A percentile compares a stretch with the other conserved stretches of the same genome.
phyloP scores from a whole-genome alignment of 495 filamentous ascomycete genomes.

The Chaetomidium leptoderma region DNA sequence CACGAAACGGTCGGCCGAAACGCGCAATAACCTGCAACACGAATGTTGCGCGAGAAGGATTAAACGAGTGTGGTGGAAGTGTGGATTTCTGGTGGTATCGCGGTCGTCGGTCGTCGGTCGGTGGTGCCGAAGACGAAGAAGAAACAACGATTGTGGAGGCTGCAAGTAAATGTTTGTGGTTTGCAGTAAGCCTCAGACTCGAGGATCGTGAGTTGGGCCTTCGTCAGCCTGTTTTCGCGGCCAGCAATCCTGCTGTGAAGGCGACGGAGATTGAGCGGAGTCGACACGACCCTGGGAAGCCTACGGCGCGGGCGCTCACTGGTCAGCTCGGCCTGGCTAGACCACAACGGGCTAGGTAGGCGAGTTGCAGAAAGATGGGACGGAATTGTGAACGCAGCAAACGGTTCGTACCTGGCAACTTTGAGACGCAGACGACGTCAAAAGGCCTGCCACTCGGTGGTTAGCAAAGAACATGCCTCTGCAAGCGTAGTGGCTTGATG shows the following conservation, averaged over 20 bases:
- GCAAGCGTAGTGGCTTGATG: conserved; percentile 8
- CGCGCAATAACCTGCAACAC: no score
- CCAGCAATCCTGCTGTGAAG: conserved; percentile 1
- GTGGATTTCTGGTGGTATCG: not conserved
- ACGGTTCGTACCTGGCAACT: conserved; percentile 9
- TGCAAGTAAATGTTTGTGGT: not conserved
- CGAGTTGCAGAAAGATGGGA: conserved; percentile 13
- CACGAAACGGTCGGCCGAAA: conserved; percentile 17
- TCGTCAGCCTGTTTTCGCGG: conserved; percentile 14
- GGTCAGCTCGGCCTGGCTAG: conserved; percentile 5
- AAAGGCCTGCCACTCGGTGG: not conserved
- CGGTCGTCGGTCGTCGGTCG: not conserved
- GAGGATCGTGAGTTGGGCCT: conserved; percentile 13
- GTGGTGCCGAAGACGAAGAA: not conserved
- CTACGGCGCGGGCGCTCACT: not conserved
- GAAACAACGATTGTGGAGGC: not conserved
- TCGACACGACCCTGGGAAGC: not conserved
- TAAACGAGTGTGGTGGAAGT: conserved; percentile 12
- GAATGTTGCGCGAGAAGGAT: not conserved
- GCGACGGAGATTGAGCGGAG: conserved; percentile 12
- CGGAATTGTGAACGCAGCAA: not conserved
- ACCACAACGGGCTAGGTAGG: conserved; percentile 13
- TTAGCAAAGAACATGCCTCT: conserved; percentile 4
- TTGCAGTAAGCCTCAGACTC: not conserved
- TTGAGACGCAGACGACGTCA: conserved; percentile 9